Base-by-base conservation (phyloP, 306 rosid genomes). In the Castanea crenata region DNA sequence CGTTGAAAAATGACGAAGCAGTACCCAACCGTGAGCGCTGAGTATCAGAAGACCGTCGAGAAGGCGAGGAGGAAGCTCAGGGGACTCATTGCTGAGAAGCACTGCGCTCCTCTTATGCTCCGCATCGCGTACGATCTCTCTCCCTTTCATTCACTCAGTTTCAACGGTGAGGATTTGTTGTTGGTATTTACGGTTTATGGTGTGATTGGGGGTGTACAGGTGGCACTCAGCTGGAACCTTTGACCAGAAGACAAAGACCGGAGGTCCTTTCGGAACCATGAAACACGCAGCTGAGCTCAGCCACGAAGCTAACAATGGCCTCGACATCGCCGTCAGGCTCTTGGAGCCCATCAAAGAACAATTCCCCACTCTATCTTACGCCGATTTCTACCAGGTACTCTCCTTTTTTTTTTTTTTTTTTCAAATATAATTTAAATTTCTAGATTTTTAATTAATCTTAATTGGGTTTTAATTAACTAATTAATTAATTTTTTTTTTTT, bases 191-290 rank as follows among this genome's bases (percentile, higher is more conserved):
- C 68, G 78, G 68, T 31, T 14, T 15, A 32, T 27, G 23, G 11
- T 70, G 21, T 15, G 52, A 25, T 73, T 31, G 25, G 46, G 46
- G 46, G 1, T 41, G 25, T 86, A 69, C 55, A 95, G 99, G 85
- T 95, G 99, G 99, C 99, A 95, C 85, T 90, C 99, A 4, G 99
- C 99, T 69, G 99, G 99, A 0, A 95, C 99, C 61, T 95, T 63
- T 54, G 98, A 93, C 23, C 73, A 74, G 56, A 86, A 81, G 44
- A 61, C 96, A 0, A 93, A 51, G 86, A 93, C 97, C 4, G 99
- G 99, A 15, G 99, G 99, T 41, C 99, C 99, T 0, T 95, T 95
- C 51, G 99, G 99, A 68, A 95, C 99, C 62, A 95, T 95, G 1
- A 91, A 82, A 82, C 76, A 83, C 4, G 1, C 85, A 2, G 57